Evolutionary conservation across 768 basidiomycete species (phyloP), one percentile per base, ranked within the genome.

Genomic region (Amanita polypyramis): DNA sequence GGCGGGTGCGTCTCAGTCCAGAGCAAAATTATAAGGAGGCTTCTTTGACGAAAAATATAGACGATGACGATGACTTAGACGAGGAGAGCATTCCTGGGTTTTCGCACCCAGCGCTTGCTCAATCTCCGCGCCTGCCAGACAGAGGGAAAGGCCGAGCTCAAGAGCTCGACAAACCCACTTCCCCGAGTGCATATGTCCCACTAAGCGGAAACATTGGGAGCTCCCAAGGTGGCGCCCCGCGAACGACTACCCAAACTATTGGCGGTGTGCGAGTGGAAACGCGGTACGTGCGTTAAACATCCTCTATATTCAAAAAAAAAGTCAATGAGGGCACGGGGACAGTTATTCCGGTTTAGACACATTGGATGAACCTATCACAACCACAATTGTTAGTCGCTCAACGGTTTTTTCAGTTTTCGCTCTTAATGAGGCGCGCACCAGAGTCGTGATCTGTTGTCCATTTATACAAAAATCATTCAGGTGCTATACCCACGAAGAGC

Each of bases 191-290:
- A 11, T 62, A 64, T 35, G 65, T 72, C 19, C 60, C 56, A 1
- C 58, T 88, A 12, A 82, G 85, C 0, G 89, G 89, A 25, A 85
- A 80, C 54, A 88, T 91, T 57, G 78, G 80, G 10, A 79, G 73
- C 51, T 64, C 74, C 8, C 61, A 66, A 4, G 61, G 64, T 34
- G 68, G 60, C 29, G 58, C 67, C 1, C 58, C 67, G 15, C 68
- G 68, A 23, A 54, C 79, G 11, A 61, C 75, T 27, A 73, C 85
- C 47, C 76, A 79, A 57, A 85, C 72, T 2, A 70, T 93, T 9
- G 92, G 89, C n/a, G 92, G 91, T 17, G 73, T 96, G 41, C 80
- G 77, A 56, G 81, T 92, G 2, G 94, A 98, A 66, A 89, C 88
- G 43, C 79, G 94, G 88, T 88, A 62, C 38, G 75, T 59, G 15